A percentile compares a stretch with the other conserved stretches of the same genome.
Evolutionary conservation across 2,329 filamentous ascomycete genomes (phyloP).

Genomic region (Colletotrichum sp.): DNA sequence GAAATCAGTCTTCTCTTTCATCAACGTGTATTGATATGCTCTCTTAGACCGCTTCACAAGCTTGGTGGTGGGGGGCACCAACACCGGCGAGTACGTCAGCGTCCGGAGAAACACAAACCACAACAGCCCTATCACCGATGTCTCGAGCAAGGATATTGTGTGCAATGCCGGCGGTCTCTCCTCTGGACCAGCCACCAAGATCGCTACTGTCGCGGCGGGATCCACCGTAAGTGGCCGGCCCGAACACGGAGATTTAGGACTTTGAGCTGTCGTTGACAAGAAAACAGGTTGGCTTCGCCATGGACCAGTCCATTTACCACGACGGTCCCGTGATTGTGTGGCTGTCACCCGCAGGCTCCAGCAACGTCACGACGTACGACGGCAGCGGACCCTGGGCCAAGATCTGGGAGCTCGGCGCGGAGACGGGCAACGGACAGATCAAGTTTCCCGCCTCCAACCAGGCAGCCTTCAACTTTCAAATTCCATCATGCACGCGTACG

Average conservation of each 20-base stretch:
- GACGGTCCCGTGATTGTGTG: constrained; percentile 16
- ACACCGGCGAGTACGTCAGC: constrained; percentile 19
- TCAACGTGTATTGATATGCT: not conserved
- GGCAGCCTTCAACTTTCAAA: constrained; percentile 15
- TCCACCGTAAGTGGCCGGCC: not conserved
- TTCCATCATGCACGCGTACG: constrained; percentile 18
- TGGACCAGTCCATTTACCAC: constrained; percentile 18
- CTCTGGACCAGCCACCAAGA: not conserved
- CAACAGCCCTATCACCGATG: constrained; percentile 57
- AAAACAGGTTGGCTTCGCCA: constrained; percentile 3
- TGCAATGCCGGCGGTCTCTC: constrained; percentile 47
- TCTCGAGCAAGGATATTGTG: constrained; percentile 44
- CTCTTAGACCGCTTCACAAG: constrained; percentile 16
- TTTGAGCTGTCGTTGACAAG: not conserved
- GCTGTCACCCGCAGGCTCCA: constrained; percentile 11
- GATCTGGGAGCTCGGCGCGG: constrained; percentile 15
- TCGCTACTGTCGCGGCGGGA: constrained; percentile 14
- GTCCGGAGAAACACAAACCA: constrained; percentile 15
- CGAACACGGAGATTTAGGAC: not conserved
- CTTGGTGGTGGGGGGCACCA: constrained; percentile 5
- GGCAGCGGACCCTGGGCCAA: constrained; percentile 16
- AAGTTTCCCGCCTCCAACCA: constrained; percentile 15
- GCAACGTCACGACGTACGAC: constrained; percentile 10
- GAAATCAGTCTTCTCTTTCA: not conserved
- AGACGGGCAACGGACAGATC: constrained; percentile 13